Conservation (phyloP, 352 stramenopile genomes). For the Pythium grandisporangium region DNA sequence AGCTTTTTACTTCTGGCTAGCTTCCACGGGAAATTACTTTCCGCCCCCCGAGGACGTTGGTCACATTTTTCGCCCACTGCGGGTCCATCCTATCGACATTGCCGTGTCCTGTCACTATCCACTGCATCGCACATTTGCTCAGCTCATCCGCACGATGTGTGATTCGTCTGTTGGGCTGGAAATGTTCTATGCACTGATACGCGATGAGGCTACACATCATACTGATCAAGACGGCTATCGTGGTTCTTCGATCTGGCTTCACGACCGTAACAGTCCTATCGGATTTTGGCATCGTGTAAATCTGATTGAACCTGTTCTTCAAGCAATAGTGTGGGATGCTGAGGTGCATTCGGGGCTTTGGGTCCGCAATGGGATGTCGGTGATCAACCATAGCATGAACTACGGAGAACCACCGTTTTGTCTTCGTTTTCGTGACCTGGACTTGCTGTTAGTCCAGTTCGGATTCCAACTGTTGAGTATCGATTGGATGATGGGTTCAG, state of each 20-base stretch:
- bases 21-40: slow-evolving; percentile 68
- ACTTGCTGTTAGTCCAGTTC: slow-evolving; percentile 76
- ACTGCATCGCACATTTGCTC: slow-evolving; percentile 63
- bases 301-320: slow-evolving; percentile 65
- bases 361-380: slow-evolving; percentile 77
- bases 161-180: slow-evolving; percentile 46
- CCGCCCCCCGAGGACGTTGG: slow-evolving; percentile 40
- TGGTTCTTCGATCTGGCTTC: slow-evolving; percentile 66
- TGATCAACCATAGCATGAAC: slow-evolving; percentile 87
- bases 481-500: slow-evolving; percentile 71
- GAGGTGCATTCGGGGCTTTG: slow-evolving; percentile 79
- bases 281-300: slow-evolving; percentile 80
- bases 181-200: slow-evolving; percentile 46
- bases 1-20: slow-evolving; percentile 76
- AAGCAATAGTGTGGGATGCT: slow-evolving; percentile 82
- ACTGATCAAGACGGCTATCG: no score
- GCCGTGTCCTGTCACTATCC: slow-evolving; percentile 74
- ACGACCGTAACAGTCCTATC: slow-evolving; percentile 41
- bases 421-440: slow-evolving; percentile 71
- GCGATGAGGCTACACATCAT: slow-evolving; percentile 14
- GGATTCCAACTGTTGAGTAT: slow-evolving; percentile 62
- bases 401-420: slow-evolving; percentile 85
- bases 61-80: slow-evolving; percentile 43
- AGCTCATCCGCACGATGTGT: slow-evolving; percentile 61
- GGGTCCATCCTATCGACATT: slow-evolving; percentile 44